phyloP scores from a whole-genome alignment of 2,329 filamentous ascomycete genomes.

The Alternaria longipes region DNA sequence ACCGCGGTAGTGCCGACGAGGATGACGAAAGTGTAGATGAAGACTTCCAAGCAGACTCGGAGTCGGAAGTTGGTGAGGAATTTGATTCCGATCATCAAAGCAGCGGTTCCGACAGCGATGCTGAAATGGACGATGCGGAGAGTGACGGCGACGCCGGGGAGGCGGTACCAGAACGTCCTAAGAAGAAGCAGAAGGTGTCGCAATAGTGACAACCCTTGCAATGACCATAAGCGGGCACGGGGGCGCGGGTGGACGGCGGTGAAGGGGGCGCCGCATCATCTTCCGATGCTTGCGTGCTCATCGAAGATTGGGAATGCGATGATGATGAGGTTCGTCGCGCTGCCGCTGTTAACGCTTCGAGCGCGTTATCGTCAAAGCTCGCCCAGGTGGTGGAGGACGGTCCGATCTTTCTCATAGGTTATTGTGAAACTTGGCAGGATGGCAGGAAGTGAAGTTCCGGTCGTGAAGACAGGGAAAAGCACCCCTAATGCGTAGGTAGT shows the following conservation, averaged over 20 bases:
- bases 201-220: slow-evolving; percentile 33
- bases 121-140: slow-evolving; percentile 71
- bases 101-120: slow-evolving; percentile 74
- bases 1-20: slow-evolving; percentile 92
- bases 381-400: slow-evolving; percentile 22
- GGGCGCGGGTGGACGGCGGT: slow-evolving; percentile 30
- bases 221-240: slow-evolving; percentile 11
- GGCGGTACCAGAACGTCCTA: slow-evolving; percentile 65
- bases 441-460: slow-evolving; percentile 27
- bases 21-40: slow-evolving; percentile 96
- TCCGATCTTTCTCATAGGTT: slow-evolving; percentile 32
- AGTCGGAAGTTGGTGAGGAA: slow-evolving; percentile 96
- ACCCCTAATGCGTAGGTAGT: slow-evolving; percentile 24
- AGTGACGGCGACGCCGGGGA: slow-evolving; percentile 60
- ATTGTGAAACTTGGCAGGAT: slow-evolving; percentile 24
- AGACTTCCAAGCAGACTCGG: slow-evolving; percentile 91
- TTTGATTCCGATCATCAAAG: slow-evolving; percentile 93
- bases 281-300: slow-evolving; percentile 33
- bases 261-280: slow-evolving; percentile 28
- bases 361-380: slow-evolving; percentile 11
- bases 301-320: slow-evolving; percentile 21
- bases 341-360: slow-evolving; percentile 19
- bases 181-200: slow-evolving; percentile 69
- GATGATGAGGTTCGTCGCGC: slow-evolving; percentile 32
- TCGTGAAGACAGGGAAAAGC: slow-evolving; percentile 26